These are phyloP conservation scores for Fusarium oxysporum DNA, from an alignment of 2,329 filamentous ascomycete species.

Conservation along the genomic window DNA sequence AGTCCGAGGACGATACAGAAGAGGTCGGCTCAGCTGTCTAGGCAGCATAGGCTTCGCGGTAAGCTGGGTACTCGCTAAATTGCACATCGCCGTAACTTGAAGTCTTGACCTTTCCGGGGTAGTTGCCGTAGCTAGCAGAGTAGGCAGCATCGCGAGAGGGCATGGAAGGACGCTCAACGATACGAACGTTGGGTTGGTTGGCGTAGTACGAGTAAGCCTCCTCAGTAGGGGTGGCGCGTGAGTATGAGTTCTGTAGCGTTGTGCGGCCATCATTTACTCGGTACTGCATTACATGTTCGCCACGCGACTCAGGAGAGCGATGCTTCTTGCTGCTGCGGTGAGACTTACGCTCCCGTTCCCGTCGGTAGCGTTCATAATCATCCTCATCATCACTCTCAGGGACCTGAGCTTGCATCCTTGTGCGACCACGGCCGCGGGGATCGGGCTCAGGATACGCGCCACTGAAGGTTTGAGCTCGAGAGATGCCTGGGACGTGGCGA, in stretches of 20 bases:
- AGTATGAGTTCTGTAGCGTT: slow-evolving; percentile 46
- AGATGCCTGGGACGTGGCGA: slow-evolving; percentile 46
- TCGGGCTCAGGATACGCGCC: slow-evolving; percentile 43
- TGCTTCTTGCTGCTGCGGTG: slow-evolving; percentile 53
- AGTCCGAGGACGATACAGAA: slow-evolving; percentile 23
- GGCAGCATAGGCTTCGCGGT: slow-evolving; percentile 41
- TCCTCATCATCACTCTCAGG: slow-evolving; percentile 52
- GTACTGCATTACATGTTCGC: slow-evolving; percentile 46
- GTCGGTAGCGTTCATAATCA: slow-evolving; percentile 47
- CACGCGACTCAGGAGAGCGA: slow-evolving; percentile 49
- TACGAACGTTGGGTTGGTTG: slow-evolving; percentile 30
- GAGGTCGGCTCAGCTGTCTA: neutral
- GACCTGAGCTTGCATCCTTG: slow-evolving; percentile 52
- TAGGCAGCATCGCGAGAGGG: slow-evolving; percentile 49
- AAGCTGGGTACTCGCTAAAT: slow-evolving; percentile 47
- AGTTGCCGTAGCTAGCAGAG: slow-evolving; percentile 41
- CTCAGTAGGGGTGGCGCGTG: slow-evolving; percentile 44
- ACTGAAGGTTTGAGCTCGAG: slow-evolving; percentile 52
- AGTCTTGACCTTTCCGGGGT: slow-evolving; percentile 50
- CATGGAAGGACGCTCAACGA: slow-evolving; percentile 49
- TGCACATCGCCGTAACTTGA: slow-evolving; percentile 50
- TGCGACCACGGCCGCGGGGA: slow-evolving; percentile 53
- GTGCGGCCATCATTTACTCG: slow-evolving; percentile 46
- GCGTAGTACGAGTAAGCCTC: slow-evolving; percentile 42
- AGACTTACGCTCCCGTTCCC: slow-evolving; percentile 48